Percentiles rank a stretch among this genome's conserved stretches.
phyloP scores from a whole-genome alignment of 768 basidiomycete species.

The Scleroderma bovista region DNA sequence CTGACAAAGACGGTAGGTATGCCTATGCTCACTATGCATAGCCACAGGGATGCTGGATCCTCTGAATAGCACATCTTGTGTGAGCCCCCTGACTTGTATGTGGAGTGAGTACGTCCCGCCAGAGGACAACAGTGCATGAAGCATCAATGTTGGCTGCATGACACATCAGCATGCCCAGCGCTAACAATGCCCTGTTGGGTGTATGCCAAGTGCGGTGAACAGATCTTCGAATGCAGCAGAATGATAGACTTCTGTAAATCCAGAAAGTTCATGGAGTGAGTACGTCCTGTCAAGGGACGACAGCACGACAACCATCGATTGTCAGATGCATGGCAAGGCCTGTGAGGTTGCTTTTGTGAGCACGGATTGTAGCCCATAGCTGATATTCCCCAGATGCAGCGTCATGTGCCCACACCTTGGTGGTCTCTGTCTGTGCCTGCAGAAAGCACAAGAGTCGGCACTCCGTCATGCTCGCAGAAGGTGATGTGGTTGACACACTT shows the following conservation, averaged over 20 bases:
- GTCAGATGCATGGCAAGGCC: conserved; percentile 89
- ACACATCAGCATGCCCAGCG: too few species aligned
- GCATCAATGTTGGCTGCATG: too few species aligned
- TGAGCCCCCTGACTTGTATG: too few species aligned
- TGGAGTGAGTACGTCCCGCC: too few species aligned
- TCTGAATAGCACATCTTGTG: too few species aligned
- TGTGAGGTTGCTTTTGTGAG: conserved; percentile 85
- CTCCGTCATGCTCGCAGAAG: conserved; percentile 71
- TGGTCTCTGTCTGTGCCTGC: conserved; percentile 91
- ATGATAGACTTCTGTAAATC: conserved; percentile 69
- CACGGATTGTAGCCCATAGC: conserved; percentile 67
- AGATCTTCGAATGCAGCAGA: conserved; percentile 70
- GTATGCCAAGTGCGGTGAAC: conserved; percentile 75
- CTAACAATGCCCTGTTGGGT: conserved; percentile 93
- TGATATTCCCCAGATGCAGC: conserved; percentile 74
- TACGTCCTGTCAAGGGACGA: conserved; percentile 87
- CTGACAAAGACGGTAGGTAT: too few species aligned
- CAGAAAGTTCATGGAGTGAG: conserved; percentile 77
- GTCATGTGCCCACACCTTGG: conserved; percentile 86
- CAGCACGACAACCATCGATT: conserved; percentile 65
- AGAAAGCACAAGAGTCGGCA: conserved; percentile 72
- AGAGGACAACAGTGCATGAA: too few species aligned
- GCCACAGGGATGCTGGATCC: too few species aligned
- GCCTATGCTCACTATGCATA: too few species aligned
- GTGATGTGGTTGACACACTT: conserved; percentile 91